Base-by-base conservation (phyloP, 805 yeast species). In the Kazachstania psychrophila region DNA sequence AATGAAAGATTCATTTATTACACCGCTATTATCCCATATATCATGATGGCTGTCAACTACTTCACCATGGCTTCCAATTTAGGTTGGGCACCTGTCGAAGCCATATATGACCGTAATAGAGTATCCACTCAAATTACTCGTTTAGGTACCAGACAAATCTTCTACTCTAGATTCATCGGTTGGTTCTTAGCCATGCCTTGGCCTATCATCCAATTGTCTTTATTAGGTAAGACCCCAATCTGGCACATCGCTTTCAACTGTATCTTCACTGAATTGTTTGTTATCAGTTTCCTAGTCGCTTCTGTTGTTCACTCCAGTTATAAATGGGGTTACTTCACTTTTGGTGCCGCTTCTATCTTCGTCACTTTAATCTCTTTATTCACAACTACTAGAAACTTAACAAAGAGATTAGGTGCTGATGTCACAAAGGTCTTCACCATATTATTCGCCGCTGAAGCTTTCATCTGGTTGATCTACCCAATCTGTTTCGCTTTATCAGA, bases 31-130 rank as follows among this genome's bases (percentile, higher is more conserved):
- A 61, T 66, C 28, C 66, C 73, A 6, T 55, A 59, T 39, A 56
- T 70, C 36, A 61, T 70, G 37, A 51, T 72, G 59, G 61, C 73
- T 16, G 61, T 66, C 45, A 53, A 69, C 38, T 75, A 75, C 51
- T 75, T 70, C 54, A 70, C 79, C 2, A 55, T 71, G 56, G 81
- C 81, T 31, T 72, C 81, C 23, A 61, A 75, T 52, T 64, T 75
- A 40, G 81, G 82, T 58, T 72, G 70, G 66, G 53, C 77, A 30
- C 62, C 62, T 19, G 60, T 68, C 33, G 58, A 58, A 26, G 68
- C 68, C 31, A 73, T 73, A 47, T 75, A 73, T 53, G 56, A 65
- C 41, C 77, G 73, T 49, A 70, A 65, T 30, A 52, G 52, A 13
- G 64, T 67, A 16, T 33, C 41, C 18, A 50, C 54, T 20, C 54